Evolutionary conservation across 1,139 yeast genomes (phyloP).

Genomic region (Candida sp.): DNA sequence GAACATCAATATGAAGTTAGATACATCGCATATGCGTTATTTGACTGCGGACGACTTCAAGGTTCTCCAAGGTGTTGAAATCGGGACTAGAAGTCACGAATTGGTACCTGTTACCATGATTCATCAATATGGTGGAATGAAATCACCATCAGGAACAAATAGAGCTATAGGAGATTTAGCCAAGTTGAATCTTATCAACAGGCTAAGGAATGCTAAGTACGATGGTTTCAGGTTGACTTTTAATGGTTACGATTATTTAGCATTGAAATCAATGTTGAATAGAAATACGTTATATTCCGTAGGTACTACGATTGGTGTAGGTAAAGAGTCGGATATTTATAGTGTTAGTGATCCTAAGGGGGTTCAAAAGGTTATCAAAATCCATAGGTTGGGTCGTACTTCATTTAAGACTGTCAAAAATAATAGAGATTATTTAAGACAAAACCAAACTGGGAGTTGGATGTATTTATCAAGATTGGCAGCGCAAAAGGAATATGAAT

Average conservation of each 20-base stretch:
- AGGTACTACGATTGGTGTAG: constrained; percentile 92
- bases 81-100: constrained; percentile 91
- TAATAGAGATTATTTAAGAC: constrained; percentile 85
- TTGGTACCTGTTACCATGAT: constrained; percentile 89
- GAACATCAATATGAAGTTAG: constrained; percentile 68
- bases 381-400: constrained; percentile 90
- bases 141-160: constrained; percentile 74
- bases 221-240: constrained; percentile 92
- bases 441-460: constrained; percentile 75
- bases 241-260: constrained; percentile 88
- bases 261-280: constrained; percentile 76
- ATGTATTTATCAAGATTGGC: constrained; percentile 88
- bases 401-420: constrained; percentile 91
- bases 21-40: constrained; percentile 91
- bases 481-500: constrained; percentile 88
- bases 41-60: constrained; percentile 87
- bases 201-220: constrained; percentile 80
- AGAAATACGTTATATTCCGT: constrained; percentile 72
- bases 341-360: constrained; percentile 76
- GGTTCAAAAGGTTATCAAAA: constrained; percentile 68
- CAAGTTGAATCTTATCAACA: constrained; percentile 72
- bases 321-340: constrained; percentile 95
- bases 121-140: constrained; percentile 73
- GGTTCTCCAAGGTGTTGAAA: constrained; percentile 85
- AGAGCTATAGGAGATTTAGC: constrained; percentile 84